Base-by-base conservation (phyloP, 306 rosid species). In the Cucurbita pepo region DNA sequence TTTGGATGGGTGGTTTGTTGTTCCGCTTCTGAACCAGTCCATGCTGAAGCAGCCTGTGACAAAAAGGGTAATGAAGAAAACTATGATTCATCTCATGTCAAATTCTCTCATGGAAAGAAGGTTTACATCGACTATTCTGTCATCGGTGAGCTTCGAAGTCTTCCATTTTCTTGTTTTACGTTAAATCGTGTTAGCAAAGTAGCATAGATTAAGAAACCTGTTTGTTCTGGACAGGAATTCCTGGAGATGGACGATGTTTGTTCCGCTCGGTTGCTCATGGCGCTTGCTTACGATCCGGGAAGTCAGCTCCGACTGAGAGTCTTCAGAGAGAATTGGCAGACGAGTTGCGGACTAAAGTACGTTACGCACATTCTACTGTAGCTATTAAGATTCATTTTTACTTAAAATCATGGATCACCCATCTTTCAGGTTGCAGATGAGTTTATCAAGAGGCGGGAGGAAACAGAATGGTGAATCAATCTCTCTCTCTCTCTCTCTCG, bases 181-280 rank as follows among this genome's bases (percentile, higher is more conserved):
- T 43, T 43, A 5, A 2, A 64, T 8, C 47, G 2, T 10, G n/a
- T 10, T 4, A 40, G 14, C 9, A 3, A 63, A 63, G 51, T 63
- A 40, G 34, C 4, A 40, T 40, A 5, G 34, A 40, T 6, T 65
- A 19, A 12, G 79, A 66, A 78, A 79, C 55, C 54, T 65, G 78
- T 72, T 40, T 7, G 21, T 77, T 44, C 77, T 74, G 58, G 63
- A 63, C 84, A 94, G 98, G 98, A 82, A 90, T 90, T 80, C 98
- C 97, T 10, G 98, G 98, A 61, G 98, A 90, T 76, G 98, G 98
- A 56, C 84, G 98, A 78, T 94, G 98, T 77, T 74, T 94, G 86
- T 94, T 94, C 79, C 88, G 96, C 58, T 89, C 98, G 18, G 90
- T 94, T 56, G 89, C 98, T 78, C 95, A 85, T 44, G 95, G 95